Evolutionary conservation across 306 rosid species (phyloP).

Genomic region (Castanopsis chinensis): DNA sequence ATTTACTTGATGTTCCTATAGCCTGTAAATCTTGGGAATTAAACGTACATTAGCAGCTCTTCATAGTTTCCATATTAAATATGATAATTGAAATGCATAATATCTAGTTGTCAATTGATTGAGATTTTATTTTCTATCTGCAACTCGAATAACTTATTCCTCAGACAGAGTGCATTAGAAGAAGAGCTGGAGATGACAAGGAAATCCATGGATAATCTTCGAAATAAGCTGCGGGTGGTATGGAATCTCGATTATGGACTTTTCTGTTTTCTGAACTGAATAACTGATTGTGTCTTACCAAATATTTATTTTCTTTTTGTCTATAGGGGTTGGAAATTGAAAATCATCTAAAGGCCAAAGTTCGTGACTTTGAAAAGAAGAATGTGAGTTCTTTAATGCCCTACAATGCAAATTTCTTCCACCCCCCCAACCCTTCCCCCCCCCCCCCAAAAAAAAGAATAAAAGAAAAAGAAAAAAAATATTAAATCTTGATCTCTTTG

Average conservation of each 20-base stretch:
- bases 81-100: not conserved
- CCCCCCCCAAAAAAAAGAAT: not conserved
- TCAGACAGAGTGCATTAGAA: conserved; percentile 99
- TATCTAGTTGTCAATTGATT: conserved; percentile 15
- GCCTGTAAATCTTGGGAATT: conserved; percentile 5
- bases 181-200: conserved; percentile 66
- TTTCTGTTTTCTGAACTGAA: not conserved
- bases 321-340: conserved; percentile 92
- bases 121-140: conserved; percentile 39
- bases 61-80: not conserved
- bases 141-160: conserved; percentile 66
- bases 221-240: conserved; percentile 81
- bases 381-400: conserved; percentile 52
- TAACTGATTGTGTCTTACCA: not conserved
- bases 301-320: conserved; percentile 30
- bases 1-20: not conserved
- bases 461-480: not conserved
- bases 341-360: conserved; percentile 80
- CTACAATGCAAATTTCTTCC: not conserved
- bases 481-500: conserved; percentile 12
- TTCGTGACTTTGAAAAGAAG: conserved; percentile 66
- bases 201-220: conserved; percentile 64
- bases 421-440: rapidly evolving
- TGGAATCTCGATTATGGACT: conserved; percentile 18
- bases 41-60: not conserved